These are phyloP conservation scores for Silene vulgaris DNA, from an alignment of 179 eudicot genomes.

Conservation along the genomic window DNA sequence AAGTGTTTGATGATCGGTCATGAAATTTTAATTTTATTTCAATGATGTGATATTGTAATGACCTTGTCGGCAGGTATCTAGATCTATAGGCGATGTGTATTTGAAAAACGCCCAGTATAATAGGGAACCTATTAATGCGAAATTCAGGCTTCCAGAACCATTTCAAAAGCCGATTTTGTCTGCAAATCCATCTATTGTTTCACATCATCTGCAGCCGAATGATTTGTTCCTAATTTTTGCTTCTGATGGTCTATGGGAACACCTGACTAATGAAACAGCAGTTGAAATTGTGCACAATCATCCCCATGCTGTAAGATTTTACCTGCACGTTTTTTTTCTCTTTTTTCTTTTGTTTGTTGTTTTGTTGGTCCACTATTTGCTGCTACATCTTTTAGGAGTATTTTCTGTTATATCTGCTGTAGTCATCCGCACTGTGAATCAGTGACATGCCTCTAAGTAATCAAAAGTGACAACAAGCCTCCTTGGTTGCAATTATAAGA, in stretches of 20 bases:
- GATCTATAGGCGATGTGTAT: slow-evolving; percentile 74
- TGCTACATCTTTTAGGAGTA: background rate
- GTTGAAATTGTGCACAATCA: slow-evolving; percentile 67
- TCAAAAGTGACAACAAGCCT: no score
- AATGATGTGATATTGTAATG: slow-evolving; percentile 16
- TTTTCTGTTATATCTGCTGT: slow-evolving; percentile 4
- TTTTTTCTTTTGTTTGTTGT: background rate
- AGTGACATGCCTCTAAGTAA: background rate
- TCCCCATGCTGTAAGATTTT: slow-evolving; percentile 61
- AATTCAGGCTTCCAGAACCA: slow-evolving; percentile 64
- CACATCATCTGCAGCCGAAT: slow-evolving; percentile 52
- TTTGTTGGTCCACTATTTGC: background rate
- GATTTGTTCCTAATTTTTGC: slow-evolving; percentile 74
- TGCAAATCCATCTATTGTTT: slow-evolving; percentile 53
- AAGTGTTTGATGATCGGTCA: background rate
- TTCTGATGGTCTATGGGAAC: slow-evolving; percentile 89
- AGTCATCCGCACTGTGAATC: background rate
- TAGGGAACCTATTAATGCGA: slow-evolving; percentile 54
- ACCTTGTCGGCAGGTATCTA: slow-evolving; percentile 55
- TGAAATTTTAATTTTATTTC: slow-evolving; percentile 16
- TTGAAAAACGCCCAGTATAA: slow-evolving; percentile 56
- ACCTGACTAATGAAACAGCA: slow-evolving; percentile 68
- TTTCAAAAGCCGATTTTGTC: slow-evolving; percentile 55
- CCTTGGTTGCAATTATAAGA: background rate
- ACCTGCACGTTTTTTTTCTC: background rate